Conservation (phyloP, 1,284 basidiomycete species). For the Hemileia vastatrix region DNA sequence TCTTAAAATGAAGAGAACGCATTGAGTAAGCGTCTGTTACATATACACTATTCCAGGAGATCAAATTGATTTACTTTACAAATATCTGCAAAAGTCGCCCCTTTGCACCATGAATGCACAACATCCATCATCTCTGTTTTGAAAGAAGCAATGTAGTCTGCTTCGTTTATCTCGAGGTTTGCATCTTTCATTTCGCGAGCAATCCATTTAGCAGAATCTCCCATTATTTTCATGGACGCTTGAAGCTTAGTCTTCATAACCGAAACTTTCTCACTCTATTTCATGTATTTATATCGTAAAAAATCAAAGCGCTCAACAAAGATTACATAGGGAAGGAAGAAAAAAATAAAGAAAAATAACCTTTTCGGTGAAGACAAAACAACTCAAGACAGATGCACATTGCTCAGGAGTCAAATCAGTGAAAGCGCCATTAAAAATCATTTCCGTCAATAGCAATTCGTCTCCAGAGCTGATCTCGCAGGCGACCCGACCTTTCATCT, state of each 20-base stretch:
- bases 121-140: conserved; percentile 98
- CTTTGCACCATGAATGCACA: conserved; percentile 93
- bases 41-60: too few relatives aligned
- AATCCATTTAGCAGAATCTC: conserved; percentile 87
- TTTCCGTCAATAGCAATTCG: conserved; percentile 87
- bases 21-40: too few relatives aligned
- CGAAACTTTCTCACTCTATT: conserved; percentile 72
- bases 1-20: conserved; percentile 47
- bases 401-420: conserved; percentile 82
- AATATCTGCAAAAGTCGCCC: conserved; percentile 90
- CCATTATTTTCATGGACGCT: conserved; percentile 81
- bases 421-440: conserved; percentile 96
- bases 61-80: conserved; percentile 61
- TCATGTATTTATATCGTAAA: background rate
- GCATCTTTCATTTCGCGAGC: conserved; percentile 91
- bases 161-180: conserved; percentile 76
- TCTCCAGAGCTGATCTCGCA: conserved; percentile 98
- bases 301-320: background rate
- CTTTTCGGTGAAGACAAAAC: conserved; percentile 97
- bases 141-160: conserved; percentile 91
- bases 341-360: conserved; percentile 46
- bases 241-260: conserved; percentile 87
- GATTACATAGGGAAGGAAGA: background rate
- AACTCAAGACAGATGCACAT: conserved; percentile 81
- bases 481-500: conserved; percentile 94